Evolutionary conservation across 495 filamentous ascomycete genomes (phyloP).

Genomic region (Aspergillus ellipticus): DNA sequence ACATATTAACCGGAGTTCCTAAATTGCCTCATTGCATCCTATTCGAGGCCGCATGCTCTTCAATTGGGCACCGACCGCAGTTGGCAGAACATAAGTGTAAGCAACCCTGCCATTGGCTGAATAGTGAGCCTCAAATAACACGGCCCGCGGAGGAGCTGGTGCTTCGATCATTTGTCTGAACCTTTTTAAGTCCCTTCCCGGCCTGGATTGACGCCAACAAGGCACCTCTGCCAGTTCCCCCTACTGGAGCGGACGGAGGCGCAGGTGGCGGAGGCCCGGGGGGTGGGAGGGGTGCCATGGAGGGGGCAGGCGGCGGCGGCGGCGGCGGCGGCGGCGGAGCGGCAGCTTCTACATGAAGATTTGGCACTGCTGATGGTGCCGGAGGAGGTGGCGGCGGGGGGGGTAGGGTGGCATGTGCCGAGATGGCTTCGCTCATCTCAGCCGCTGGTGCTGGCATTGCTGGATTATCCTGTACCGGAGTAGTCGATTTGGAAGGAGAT

Average conservation of each 20-base stretch:
- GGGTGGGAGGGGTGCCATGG: conserved; percentile 26
- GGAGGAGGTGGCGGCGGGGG: conserved; percentile 28
- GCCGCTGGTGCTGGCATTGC: conserved; percentile 18
- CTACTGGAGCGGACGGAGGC: conserved; percentile 45
- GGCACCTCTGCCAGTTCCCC: conserved; percentile 49
- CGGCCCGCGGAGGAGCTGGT: conserved; percentile 62
- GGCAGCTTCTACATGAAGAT: conserved; percentile 27
- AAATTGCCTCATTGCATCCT: background rate
- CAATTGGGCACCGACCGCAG: too few relatives aligned
- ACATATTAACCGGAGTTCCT: background rate
- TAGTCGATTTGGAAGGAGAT: conserved; percentile 39
- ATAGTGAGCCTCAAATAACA: conserved; percentile 47
- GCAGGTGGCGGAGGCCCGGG: conserved; percentile 52
- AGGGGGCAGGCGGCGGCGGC: conserved; percentile 37
- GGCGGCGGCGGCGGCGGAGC: conserved; percentile 44
- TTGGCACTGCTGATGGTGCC: conserved; percentile 32
- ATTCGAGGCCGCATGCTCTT: background rate
- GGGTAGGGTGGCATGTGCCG: conserved; percentile 21
- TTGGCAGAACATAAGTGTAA: background rate
- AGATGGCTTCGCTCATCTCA: conserved; percentile 11
- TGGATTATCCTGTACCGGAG: conserved; percentile 36
- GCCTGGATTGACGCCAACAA: conserved; percentile 77
- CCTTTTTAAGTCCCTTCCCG: conserved; percentile 74
- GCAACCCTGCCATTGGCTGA: too few relatives aligned
- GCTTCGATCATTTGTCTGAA: conserved; percentile 82